A percentile compares a stretch with the other conserved stretches of the same genome.
Evolutionary conservation across 208 protist genomes (phyloP).

Genomic region (Herpetomonas samuelpessoai): DNA sequence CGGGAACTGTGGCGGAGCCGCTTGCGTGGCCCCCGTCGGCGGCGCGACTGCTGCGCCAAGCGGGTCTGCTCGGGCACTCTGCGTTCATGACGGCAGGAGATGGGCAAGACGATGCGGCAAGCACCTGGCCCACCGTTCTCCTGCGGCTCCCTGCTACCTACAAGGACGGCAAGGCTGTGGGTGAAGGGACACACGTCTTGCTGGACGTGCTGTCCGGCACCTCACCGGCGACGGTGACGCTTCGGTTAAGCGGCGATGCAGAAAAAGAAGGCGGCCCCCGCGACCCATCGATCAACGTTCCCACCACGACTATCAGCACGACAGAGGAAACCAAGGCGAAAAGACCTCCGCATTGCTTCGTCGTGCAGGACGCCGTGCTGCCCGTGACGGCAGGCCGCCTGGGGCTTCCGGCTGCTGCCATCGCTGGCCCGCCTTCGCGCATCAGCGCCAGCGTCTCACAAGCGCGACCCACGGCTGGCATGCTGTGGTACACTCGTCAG

Average conservation of each 20-base stretch:
- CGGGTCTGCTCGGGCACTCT: too few relatives aligned
- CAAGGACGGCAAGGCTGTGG: too few relatives aligned
- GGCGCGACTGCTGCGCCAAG: background rate
- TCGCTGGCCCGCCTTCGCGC: too few relatives aligned
- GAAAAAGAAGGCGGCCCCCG: too few relatives aligned
- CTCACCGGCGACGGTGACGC: conserved; percentile 3
- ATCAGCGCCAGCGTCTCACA: background rate
- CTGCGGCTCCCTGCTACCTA: background rate
- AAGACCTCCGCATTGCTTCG: background rate
- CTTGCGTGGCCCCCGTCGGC: background rate
- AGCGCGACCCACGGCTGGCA: background rate
- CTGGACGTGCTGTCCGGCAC: conserved; percentile 23
- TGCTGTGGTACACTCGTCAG: background rate
- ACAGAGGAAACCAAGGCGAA: too few relatives aligned
- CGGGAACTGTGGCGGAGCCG: background rate
- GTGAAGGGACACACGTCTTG: conserved; percentile 8
- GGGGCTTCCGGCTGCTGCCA: background rate
- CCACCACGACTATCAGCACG: too few relatives aligned
- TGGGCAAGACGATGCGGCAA: too few relatives aligned
- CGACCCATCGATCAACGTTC: background rate
- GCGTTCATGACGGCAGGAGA: too few relatives aligned
- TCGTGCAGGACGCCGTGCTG: background rate
- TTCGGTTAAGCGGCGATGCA: background rate
- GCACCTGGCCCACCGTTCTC: background rate
- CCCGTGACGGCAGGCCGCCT: background rate